Evolutionary conservation across 1,284 basidiomycete genomes (phyloP).

Genomic region (Coriolopsis trogii): DNA sequence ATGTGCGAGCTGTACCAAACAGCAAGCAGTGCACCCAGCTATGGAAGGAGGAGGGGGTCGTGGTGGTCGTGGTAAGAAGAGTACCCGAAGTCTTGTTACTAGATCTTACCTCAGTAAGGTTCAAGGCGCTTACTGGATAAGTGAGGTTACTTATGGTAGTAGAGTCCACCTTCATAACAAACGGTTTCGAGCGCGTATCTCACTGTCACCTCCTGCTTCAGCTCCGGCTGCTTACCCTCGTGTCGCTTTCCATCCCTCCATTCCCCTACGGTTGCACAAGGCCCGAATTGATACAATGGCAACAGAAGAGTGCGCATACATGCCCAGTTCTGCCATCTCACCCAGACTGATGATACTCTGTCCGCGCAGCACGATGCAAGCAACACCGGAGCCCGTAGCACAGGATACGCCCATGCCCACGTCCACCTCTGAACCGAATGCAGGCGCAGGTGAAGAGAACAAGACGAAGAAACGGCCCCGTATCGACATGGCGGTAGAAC

Average conservation of each 20-base stretch:
- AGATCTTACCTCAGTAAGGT: neutral
- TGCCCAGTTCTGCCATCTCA: neutral
- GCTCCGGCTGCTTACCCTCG: neutral
- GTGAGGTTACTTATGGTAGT: no score
- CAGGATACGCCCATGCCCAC: conserved; percentile 36
- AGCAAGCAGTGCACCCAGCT: no score
- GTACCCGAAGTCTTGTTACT: neutral
- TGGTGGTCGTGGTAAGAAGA: neutral
- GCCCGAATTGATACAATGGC: no score
- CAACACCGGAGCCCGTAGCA: conserved; percentile 30
- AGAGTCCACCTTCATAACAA: no score
- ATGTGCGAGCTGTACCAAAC: neutral
- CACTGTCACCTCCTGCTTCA: no score
- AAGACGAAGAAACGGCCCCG: conserved; percentile 65
- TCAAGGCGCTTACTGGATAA: no score
- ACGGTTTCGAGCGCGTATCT: no score
- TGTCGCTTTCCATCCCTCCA: neutral
- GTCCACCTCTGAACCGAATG: conserved; percentile 29
- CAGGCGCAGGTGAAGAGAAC: conserved; percentile 25
- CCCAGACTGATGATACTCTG: neutral
- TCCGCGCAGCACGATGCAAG: conserved; percentile 13
- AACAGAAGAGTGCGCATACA: conserved; percentile 48
- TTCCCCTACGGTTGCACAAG: neutral
- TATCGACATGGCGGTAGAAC: conserved; percentile 59
- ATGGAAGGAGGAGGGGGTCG: no score